Evolutionary conservation across 1,284 basidiomycete species (phyloP).

Genomic region (Sanghuangporus weigelae): DNA sequence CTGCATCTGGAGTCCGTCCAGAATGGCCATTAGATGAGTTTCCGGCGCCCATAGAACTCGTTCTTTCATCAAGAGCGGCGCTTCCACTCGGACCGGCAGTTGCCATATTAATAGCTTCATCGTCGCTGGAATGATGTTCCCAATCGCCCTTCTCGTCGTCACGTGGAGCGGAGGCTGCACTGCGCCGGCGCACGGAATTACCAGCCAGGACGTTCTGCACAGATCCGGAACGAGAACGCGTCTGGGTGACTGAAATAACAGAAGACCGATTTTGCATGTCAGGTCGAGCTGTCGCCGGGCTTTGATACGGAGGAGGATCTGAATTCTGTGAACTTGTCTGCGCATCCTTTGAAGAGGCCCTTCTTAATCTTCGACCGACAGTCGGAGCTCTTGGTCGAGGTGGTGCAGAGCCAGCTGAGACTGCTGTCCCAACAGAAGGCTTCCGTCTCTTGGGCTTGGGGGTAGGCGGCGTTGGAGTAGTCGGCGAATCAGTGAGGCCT

Average conservation of each 20-base stretch:
- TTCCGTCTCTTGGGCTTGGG: conserved; percentile 23
- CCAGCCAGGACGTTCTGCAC: conserved; percentile 55
- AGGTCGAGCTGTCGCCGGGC: conserved; percentile 25
- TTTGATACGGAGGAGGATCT: conserved; percentile 50
- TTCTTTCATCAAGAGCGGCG: conserved; percentile 74
- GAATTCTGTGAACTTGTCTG: background rate
- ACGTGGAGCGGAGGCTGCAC: conserved; percentile 23
- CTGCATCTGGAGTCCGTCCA: background rate
- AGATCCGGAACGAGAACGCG: conserved; percentile 47
- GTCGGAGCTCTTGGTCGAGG: conserved; percentile 20
- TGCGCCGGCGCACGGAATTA: conserved; percentile 29
- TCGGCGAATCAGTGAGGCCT: conserved; percentile 6
- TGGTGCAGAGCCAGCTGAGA: conserved; percentile 38
- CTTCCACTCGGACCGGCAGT: conserved; percentile 75
- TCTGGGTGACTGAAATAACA: conserved; percentile 28
- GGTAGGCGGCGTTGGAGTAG: conserved; percentile 20
- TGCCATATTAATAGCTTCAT: conserved; percentile 75
- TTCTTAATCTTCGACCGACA: conserved; percentile 18
- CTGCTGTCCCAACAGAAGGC: conserved; percentile 39
- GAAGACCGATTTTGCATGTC: conserved; percentile 18
- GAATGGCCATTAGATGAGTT: background rate
- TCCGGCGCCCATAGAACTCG: conserved; percentile 42
- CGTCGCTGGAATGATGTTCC: conserved; percentile 57
- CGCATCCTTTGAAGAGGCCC: conserved; percentile 1
- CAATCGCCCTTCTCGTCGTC: conserved; percentile 61